These are phyloP conservation scores for Papilionanthe hybrid DNA, from an alignment of 116 monocot species.

Conservation along the genomic window DNA sequence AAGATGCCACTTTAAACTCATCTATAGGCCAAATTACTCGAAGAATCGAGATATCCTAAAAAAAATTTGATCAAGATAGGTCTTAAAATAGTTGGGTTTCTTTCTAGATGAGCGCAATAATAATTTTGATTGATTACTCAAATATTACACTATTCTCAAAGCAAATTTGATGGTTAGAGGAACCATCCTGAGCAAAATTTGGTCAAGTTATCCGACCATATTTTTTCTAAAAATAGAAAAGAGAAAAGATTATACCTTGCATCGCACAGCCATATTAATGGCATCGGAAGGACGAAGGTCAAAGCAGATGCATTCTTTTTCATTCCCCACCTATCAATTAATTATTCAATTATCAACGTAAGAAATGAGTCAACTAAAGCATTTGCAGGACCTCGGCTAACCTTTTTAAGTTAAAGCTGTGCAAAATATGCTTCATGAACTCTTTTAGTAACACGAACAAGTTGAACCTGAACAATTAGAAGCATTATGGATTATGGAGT, in stretches of 20 bases:
- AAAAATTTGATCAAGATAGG: no score
- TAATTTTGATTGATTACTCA: no score
- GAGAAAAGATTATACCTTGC: constrained; percentile 49
- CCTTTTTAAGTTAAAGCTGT: constrained; percentile 82
- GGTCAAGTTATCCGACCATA: no score
- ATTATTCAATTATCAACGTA: neutral
- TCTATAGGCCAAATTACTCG: neutral
- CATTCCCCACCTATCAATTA: constrained; percentile 43
- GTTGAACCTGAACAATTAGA: constrained; percentile 18
- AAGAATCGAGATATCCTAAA: no score
- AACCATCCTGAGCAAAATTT: no score
- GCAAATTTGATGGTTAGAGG: no score
- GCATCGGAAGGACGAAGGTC: constrained; percentile 96
- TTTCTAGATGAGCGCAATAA: no score
- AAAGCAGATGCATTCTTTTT: constrained; percentile 49
- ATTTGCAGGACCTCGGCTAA: constrained; percentile 4
- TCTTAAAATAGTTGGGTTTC: no score
- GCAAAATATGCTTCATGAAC: constrained; percentile 92
- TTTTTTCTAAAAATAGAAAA: neutral
- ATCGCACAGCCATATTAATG: constrained; percentile 88
- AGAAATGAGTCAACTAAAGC: neutral
- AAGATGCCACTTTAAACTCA: neutral
- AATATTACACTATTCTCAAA: no score
- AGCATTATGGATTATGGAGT: neutral
- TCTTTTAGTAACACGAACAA: constrained; percentile 84